Evolutionary conservation across 192 early-diverging fungal species (phyloP).

Genomic region (Piromyces finnis): DNA sequence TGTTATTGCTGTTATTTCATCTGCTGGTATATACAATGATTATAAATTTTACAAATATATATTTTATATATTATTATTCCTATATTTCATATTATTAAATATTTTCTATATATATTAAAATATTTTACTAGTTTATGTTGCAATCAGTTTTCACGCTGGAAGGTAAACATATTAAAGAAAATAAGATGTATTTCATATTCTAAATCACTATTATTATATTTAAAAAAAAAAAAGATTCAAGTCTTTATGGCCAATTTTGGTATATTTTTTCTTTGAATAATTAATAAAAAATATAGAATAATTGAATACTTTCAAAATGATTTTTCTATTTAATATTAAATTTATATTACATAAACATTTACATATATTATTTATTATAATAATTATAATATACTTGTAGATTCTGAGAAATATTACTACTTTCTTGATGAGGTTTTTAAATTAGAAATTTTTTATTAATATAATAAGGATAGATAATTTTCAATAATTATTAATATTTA

Average conservation of each 20-base stretch:
- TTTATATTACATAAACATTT: too few relatives aligned
- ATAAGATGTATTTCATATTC: neutral
- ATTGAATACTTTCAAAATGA: too few relatives aligned
- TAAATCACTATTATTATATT: neutral
- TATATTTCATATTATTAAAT: neutral
- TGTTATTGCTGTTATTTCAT: neutral
- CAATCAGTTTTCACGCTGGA: neutral
- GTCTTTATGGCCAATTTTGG: neutral
- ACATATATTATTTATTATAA: too few relatives aligned
- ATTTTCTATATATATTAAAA: neutral
- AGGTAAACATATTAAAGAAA: neutral
- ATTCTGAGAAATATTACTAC: neutral
- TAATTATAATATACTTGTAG: too few relatives aligned
- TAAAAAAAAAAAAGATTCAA: neutral
- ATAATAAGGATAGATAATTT: too few relatives aligned
- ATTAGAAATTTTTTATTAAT: too few relatives aligned
- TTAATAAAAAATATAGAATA: too few relatives aligned
- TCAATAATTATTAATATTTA: too few relatives aligned
- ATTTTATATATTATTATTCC: too few relatives aligned
- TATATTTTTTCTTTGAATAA: neutral
- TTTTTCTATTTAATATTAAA: too few relatives aligned
- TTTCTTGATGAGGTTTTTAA: neutral
- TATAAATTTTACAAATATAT: too few relatives aligned
- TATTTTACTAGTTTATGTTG: neutral
- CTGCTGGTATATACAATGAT: neutral